phyloP scores from a whole-genome alignment of 768 basidiomycete species.

The Boletales sp. region DNA sequence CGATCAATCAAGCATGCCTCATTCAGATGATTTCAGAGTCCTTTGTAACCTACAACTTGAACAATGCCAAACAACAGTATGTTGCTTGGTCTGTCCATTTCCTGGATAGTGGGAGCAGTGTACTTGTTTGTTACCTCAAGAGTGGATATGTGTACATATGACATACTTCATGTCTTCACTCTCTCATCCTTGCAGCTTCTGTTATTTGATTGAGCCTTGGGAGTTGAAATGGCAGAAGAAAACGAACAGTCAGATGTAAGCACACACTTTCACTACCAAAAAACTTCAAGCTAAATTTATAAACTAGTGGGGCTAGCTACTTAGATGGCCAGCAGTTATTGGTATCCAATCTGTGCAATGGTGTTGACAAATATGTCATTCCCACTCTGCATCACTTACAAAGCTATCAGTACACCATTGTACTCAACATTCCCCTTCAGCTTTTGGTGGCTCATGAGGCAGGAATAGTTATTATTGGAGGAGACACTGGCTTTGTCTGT shows the following conservation, averaged over 20 bases:
- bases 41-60: background rate
- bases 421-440: constrained; percentile 7
- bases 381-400: background rate
- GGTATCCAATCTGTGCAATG: constrained; percentile 4
- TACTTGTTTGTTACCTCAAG: constrained; percentile 3
- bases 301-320: background rate
- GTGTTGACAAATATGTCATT: constrained; percentile 4
- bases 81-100: background rate
- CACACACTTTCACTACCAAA: background rate
- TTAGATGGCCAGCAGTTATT: constrained; percentile 3
- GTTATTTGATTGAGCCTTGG: constrained; percentile 1
- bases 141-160: constrained; percentile 1
- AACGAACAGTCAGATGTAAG: background rate
- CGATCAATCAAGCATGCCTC: too few relatives aligned
- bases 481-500: constrained; percentile 4
- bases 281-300: background rate
- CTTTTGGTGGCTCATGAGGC: background rate
- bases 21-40: background rate
- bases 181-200: background rate
- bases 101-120: background rate
- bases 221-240: constrained; percentile 9
- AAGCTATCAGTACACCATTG: background rate
- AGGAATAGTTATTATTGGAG: constrained; percentile 2
- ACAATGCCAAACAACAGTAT: background rate
- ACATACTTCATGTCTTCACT: too few relatives aligned